Evolutionary conservation across 495 filamentous ascomycete genomes (phyloP), one percentile per base, ranked within the genome.

Genomic region (Xylaria venustula): DNA sequence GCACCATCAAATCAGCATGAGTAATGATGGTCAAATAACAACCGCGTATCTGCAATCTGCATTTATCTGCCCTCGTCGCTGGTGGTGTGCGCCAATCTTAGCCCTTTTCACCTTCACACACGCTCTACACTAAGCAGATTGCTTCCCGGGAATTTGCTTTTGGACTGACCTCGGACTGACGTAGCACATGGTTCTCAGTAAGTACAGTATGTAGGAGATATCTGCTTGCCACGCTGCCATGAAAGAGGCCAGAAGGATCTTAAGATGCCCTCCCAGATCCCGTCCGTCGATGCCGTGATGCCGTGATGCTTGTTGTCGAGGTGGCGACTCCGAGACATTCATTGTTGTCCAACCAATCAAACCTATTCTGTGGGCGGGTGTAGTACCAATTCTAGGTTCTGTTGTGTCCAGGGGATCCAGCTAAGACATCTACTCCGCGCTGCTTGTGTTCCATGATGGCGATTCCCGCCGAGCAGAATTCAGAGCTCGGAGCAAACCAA

Each of bases 321-420:
- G 47, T 60, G 57, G 57, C 48, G 47, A 60, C 36, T 52, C 57
- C 57, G 57, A 60, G 57, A 60, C 57, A 60, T 52, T 60, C 48
- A 60, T 52, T n/a, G 36, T 37, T n/a, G 12, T 0, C 6, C 6
- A 34, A 17, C 56, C 46, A 59, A 59, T 51, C 56, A 51, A 30
- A 40, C 25, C 12, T 20, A 20, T 23, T 34, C 2, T 42, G 48
- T 17, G 20, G 17, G 17, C 36, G 30, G 36, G 37, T 47, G 26
- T 52, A 20, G 46, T 34, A 4, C 41, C 41, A 45, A 34, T 34
- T n/a, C 30, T 11, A 11, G 30, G 11, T 34, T 34, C 30, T 34
- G 30, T n/a, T n/a, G n/a, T n/a, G n/a, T 54, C 20, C 25, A 8
- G 42, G 25, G 50, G 15, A 52, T 52, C 37, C 37, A 40, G 14